Base-by-base conservation (phyloP, 768 basidiomycete species). In the Tulasnella calospora region DNA sequence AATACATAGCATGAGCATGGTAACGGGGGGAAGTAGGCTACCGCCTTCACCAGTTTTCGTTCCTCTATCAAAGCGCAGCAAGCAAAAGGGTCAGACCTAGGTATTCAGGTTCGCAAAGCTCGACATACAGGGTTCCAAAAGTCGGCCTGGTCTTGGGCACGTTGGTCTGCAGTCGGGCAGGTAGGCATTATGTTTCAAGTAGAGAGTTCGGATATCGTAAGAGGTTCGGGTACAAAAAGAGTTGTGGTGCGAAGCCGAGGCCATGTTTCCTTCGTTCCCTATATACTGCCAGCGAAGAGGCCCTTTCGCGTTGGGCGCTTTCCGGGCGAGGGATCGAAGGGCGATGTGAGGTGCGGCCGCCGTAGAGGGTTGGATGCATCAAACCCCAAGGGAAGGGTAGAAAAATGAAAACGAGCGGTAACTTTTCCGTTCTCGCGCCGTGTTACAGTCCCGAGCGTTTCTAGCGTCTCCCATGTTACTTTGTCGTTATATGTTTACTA, bases 261-360 rank as follows among this genome's bases (percentile, higher is more conserved):
- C 27, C 61, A 67, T 27, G 27, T 27, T 67, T 13, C 12, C 30
- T 33, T 15, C 12, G 1, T 33, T 67, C 61, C 61, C 27, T 67
- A 67, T 35, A 67, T 67, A 67, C 61, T 30, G 61, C 61, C 33
- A 30, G 27, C 61, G 61, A 27, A 35, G 61, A 67, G 61, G 30
- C 19, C 33, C 61, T 67, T 67, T 67, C 13, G 61, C 61, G 27
- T 67, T 67, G 33, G 61, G 61, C 61, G 61, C 61, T 67, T 67
- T 67, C 61, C 30, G 15, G 61, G 17, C 15, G 9, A 5, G 27
- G 9, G 15, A 35, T 61, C 33, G 33, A 67, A 67, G 61, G 61
- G 33, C 61, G 61, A 35, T 67, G 61, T 67, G 61, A 67, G 27
- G 27, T 67, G 61, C 61, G 61, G 61, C 61, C 61, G 61, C 61